These are phyloP conservation scores for Plasmodium reichenowi DNA, from an alignment of 169 alveolate species.

Conservation along the genomic window DNA sequence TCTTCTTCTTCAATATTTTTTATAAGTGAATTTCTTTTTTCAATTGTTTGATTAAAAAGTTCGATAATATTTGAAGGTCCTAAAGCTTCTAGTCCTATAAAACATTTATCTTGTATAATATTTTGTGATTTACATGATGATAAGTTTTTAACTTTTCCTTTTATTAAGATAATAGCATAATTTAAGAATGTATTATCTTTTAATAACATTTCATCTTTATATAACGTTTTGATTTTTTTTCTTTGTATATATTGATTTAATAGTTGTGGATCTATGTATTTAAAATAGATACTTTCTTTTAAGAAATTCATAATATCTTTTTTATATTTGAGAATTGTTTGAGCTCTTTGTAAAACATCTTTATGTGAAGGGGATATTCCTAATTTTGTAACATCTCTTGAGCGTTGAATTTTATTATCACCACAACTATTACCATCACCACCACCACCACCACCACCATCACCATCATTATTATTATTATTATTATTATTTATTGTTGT, in stretches of 20 bases:
- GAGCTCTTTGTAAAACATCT: neutral
- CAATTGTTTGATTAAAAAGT: slow-evolving; percentile 55
- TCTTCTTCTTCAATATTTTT: slow-evolving; percentile 47
- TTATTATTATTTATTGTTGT: neutral
- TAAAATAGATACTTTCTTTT: slow-evolving; percentile 50
- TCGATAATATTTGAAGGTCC: slow-evolving; percentile 73
- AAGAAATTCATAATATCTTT: slow-evolving; percentile 33
- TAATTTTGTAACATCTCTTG: too few species aligned
- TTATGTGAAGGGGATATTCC: neutral
- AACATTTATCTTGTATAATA: slow-evolving; percentile 11
- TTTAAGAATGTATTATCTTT: slow-evolving; percentile 66
- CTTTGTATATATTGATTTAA: slow-evolving; percentile 24
- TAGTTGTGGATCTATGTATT: slow-evolving; percentile 59
- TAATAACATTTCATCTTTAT: slow-evolving; percentile 34
- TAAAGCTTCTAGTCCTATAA: slow-evolving; percentile 68
- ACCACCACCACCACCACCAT: neutral
- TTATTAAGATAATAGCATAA: slow-evolving; percentile 59
- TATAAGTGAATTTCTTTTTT: slow-evolving; percentile 52
- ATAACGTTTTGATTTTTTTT: slow-evolving; percentile 24
- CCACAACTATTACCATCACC: neutral
- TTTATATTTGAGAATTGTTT: slow-evolving; percentile 9
- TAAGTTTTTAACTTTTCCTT: slow-evolving; percentile 52
- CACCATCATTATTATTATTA: neutral
- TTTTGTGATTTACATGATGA: neutral
- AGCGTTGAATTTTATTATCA: neutral